Percentiles rank a stretch among this genome's conserved stretches.
Evolutionary conservation across 1,284 basidiomycete species (phyloP).

Genomic region (Dichomitus squalens): DNA sequence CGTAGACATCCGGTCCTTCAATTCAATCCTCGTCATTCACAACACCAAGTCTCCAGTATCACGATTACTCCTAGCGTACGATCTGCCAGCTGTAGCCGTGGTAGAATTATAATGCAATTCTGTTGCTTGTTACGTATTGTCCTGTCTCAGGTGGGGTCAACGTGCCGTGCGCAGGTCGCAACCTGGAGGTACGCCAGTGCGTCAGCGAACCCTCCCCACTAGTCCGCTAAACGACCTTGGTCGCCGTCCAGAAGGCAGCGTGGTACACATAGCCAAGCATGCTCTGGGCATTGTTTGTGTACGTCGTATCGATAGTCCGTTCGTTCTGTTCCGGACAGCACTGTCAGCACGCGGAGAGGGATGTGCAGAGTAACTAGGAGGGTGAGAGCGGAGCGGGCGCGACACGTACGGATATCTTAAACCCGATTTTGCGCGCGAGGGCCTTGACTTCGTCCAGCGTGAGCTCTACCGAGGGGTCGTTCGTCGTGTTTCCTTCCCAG

Average conservation of each 20-base stretch:
- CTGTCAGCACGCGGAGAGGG: background rate
- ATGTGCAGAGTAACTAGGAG: background rate
- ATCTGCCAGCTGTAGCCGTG: too few species aligned
- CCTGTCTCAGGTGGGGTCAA: too few species aligned
- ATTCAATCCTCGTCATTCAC: too few species aligned
- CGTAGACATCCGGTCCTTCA: background rate
- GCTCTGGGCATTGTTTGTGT: conserved; percentile 81
- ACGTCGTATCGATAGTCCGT: conserved; percentile 78
- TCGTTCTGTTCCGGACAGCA: conserved; percentile 62
- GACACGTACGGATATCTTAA: conserved; percentile 54
- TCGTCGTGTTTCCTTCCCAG: conserved; percentile 85
- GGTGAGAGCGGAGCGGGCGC: background rate
- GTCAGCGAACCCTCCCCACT: too few species aligned
- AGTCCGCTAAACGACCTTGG: conserved; percentile 43
- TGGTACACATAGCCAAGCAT: conserved; percentile 93
- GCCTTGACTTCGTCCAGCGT: conserved; percentile 87
- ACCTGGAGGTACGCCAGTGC: too few species aligned
- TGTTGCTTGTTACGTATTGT: too few species aligned
- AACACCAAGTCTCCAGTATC: too few species aligned
- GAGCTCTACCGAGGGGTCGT: conserved; percentile 86
- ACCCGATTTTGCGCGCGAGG: conserved; percentile 78
- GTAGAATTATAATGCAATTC: too few species aligned
- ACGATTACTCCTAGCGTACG: too few species aligned
- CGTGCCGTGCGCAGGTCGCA: too few species aligned
- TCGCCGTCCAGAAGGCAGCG: conserved; percentile 85